Conservation (phyloP, 352 stramenopile species). For the Phytopythium litorale region DNA sequence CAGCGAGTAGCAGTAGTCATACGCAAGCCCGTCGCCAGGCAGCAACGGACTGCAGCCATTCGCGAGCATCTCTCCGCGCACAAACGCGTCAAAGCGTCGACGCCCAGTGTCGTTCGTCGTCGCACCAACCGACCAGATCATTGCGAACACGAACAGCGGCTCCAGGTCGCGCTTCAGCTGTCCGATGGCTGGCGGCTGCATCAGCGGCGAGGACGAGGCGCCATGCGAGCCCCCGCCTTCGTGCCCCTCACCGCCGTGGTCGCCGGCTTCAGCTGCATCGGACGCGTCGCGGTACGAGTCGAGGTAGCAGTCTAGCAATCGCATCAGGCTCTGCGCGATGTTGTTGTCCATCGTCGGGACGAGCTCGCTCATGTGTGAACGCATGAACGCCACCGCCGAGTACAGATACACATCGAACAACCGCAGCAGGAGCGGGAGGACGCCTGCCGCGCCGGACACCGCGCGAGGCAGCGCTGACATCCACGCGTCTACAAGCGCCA, state of each 20-base stretch:
- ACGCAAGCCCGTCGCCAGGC: slow-evolving; percentile 68
- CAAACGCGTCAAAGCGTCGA: slow-evolving; percentile 85
- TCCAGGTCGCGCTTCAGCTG: slow-evolving; percentile 82
- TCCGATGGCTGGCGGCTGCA: slow-evolving; percentile 25
- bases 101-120: slow-evolving; percentile 89
- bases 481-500: slow-evolving; percentile 89
- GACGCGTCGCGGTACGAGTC: slow-evolving; percentile 62
- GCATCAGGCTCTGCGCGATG: slow-evolving; percentile 89
- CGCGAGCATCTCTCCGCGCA: slow-evolving; percentile 80
- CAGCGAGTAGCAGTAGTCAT: slow-evolving; percentile 90
- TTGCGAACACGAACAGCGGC: slow-evolving; percentile 90
- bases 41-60: slow-evolving; percentile 57
- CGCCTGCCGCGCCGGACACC: slow-evolving; percentile 23
- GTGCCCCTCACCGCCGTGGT: neutral
- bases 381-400: slow-evolving; percentile 80
- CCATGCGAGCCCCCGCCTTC: neutral
- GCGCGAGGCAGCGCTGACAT: slow-evolving; percentile 34
- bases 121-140: slow-evolving; percentile 91
- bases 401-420: slow-evolving; percentile 93
- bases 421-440: slow-evolving; percentile 42
- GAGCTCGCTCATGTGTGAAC: slow-evolving; percentile 84
- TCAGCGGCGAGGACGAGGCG: neutral
- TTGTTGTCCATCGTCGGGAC: slow-evolving; percentile 94
- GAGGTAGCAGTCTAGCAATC: slow-evolving; percentile 89
- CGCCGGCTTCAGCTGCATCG: slow-evolving; percentile 5